Conservation (phyloP, 805 yeast genomes). For the Schizosaccharomyces lindneri region DNA sequence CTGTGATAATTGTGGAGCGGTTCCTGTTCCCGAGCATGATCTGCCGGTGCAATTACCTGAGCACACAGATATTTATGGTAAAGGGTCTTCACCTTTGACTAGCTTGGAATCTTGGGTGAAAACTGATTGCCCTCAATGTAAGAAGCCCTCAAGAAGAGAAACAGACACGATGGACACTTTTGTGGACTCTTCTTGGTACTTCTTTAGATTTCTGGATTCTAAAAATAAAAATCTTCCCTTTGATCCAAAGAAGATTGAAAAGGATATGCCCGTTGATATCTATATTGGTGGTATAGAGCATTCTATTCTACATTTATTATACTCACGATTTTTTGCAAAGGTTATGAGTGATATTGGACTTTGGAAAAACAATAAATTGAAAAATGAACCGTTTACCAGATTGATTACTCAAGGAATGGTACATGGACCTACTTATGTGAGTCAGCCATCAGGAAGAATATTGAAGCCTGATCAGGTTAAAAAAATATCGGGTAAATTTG, state of each 20-base stretch:
- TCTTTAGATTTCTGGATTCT: slow-evolving; percentile 59
- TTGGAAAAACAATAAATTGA: slow-evolving; percentile 33
- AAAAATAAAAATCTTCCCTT: slow-evolving; percentile 35
- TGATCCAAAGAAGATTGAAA: slow-evolving; percentile 22
- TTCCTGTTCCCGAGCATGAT: slow-evolving; percentile 72
- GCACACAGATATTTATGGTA: slow-evolving; percentile 19
- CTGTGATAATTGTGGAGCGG: slow-evolving; percentile 65
- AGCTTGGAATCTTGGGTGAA: slow-evolving; percentile 27
- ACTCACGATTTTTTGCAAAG: slow-evolving; percentile 66
- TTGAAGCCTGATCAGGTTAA: slow-evolving; percentile 51
- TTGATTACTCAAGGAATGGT: slow-evolving; percentile 95
- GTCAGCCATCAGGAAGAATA: slow-evolving; percentile 50
- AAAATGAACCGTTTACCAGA: slow-evolving; percentile 59
- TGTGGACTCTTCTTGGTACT: slow-evolving; percentile 95
- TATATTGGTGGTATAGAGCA: slow-evolving; percentile 93
- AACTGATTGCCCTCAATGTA: slow-evolving; percentile 59
- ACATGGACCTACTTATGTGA: slow-evolving; percentile 60
- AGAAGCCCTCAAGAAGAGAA: slow-evolving; percentile 48
- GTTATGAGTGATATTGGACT: slow-evolving; percentile 40
- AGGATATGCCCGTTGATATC: slow-evolving; percentile 58
- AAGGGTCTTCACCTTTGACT: slow-evolving; percentile 7
- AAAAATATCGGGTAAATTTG: neutral
- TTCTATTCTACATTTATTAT: slow-evolving; percentile 74
- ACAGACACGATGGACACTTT: slow-evolving; percentile 98
- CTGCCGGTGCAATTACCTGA: slow-evolving; percentile 66